Evolutionary conservation across 1,139 yeast genomes (phyloP), one percentile per base, ranked within the genome.

Genomic region (Protomyces macrosporus): DNA sequence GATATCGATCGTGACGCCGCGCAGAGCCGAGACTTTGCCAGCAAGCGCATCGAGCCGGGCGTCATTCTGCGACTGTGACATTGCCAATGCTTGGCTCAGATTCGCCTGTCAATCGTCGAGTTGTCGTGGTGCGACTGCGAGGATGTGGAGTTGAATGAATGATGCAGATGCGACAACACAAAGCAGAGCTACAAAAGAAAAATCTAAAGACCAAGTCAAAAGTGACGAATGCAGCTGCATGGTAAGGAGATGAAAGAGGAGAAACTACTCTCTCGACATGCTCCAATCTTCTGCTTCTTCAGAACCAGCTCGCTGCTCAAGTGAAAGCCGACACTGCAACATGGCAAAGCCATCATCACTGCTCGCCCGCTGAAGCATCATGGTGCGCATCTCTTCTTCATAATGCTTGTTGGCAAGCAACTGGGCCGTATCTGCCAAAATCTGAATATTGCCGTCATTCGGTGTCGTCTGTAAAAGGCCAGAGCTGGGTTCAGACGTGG

Each of bases 1-100:
- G 55, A 86, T 84, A 65, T 86, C 90, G 67, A 80, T 81, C 59
- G 88, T 86, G 37, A 86, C 83, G 64, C 78, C 77, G 66, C 87
- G 80, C 68, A 86, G 80, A 0, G 84, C 78, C 2, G 88, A 79
- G 56, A 86, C 76, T 71, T 86, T 86, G 63, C 79, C 78, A 4
- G 89, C 86, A 36, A 86, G 77, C 67, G 79, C 81, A 65, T 84
- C 81, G 68, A 86, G 78, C 65, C 85, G 79, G 53, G 76, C 76
- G 71, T 86, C 87, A 73, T 86, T 86, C 78, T 84, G 64, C 33
- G 63, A 53, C 35, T 60, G 62, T 10, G 56, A 52, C 62, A 58
- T 58, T 53, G 23, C 16, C 2, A 2, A 23, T 23, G 23, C 2
- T 23, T 2, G 23, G 2, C 23, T 23, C 23, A 23, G 23, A 23